Conservation (phyloP, 768 basidiomycete species). For the Auricularia auricula-judae region DNA sequence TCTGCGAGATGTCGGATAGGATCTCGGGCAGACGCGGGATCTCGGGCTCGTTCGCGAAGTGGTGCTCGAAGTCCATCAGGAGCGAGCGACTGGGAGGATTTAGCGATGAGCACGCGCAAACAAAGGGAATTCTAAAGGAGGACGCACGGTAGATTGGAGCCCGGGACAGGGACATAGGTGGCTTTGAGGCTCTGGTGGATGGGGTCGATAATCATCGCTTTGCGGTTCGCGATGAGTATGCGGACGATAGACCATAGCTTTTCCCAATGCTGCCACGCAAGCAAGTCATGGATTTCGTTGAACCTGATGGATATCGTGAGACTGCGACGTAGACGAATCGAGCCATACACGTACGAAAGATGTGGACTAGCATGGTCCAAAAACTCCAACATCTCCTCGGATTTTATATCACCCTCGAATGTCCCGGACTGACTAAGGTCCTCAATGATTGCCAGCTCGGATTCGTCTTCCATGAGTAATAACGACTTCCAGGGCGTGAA, state of each 20-base stretch:
- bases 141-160: conserved; percentile 50
- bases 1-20: conserved; percentile 57
- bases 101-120: conserved; percentile 5
- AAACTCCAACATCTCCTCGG: conserved; percentile 65
- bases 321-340: background rate
- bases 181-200: conserved; percentile 56
- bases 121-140: conserved; percentile 3
- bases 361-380: conserved; percentile 63
- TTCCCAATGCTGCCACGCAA: conserved; percentile 74
- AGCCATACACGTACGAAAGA: conserved; percentile 47
- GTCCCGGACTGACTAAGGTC: conserved; percentile 46
- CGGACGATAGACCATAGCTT: conserved; percentile 87
- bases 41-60: conserved; percentile 40
- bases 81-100: conserved; percentile 38
- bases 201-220: conserved; percentile 82
- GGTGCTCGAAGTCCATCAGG: conserved; percentile 45
- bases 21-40: conserved; percentile 66
- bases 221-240: conserved; percentile 82
- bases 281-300: conserved; percentile 64
- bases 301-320: conserved; percentile 32
- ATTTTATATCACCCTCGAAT: conserved; percentile 53
- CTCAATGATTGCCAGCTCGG: conserved; percentile 40
- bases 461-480: conserved; percentile 41
- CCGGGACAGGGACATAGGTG: conserved; percentile 67
- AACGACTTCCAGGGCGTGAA: conserved; percentile 90